Conservation (phyloP, 2,329 filamentous ascomycete genomes). For the Pseudovirgaria hyperparasitica region DNA sequence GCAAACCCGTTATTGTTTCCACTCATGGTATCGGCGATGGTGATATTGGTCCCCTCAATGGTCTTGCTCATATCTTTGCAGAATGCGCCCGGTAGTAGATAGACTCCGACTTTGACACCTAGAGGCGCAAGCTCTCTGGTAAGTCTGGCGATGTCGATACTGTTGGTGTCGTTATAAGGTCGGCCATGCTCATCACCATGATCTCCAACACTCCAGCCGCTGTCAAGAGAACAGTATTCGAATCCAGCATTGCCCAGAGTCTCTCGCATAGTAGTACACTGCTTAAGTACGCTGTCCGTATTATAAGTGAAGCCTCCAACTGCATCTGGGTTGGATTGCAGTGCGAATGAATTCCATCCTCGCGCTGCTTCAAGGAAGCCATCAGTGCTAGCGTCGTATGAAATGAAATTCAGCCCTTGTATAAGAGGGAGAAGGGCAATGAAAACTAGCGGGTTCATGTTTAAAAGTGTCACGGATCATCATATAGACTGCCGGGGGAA, state of each 20-base stretch:
- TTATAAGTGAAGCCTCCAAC: conserved; percentile 8
- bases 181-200: conserved; percentile 14
- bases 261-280: conserved; percentile 8
- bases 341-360: conserved; percentile 15
- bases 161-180: conserved; percentile 9
- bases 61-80: conserved; percentile 11
- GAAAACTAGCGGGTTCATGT: too few species aligned
- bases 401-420: too few species aligned
- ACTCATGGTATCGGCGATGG: conserved; percentile 9
- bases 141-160: conserved; percentile 12
- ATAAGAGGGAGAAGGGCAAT: too few species aligned
- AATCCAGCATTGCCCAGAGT: conserved; percentile 10
- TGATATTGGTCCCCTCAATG: conserved; percentile 12
- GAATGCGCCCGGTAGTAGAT: conserved; percentile 14
- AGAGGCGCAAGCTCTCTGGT: conserved; percentile 11
- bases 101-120: conserved; percentile 14
- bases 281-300: conserved; percentile 9
- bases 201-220: conserved; percentile 12
- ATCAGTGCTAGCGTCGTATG: conserved; percentile 8
- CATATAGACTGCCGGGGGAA: too few species aligned
- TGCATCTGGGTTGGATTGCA: conserved; percentile 9
- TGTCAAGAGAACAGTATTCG: conserved; percentile 15
- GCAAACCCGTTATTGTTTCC: conserved; percentile 6
- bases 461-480: too few species aligned
- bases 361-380: conserved; percentile 8